Base-by-base conservation (phyloP, 2,329 filamentous ascomycete genomes). In the Aphanocladium album region DNA sequence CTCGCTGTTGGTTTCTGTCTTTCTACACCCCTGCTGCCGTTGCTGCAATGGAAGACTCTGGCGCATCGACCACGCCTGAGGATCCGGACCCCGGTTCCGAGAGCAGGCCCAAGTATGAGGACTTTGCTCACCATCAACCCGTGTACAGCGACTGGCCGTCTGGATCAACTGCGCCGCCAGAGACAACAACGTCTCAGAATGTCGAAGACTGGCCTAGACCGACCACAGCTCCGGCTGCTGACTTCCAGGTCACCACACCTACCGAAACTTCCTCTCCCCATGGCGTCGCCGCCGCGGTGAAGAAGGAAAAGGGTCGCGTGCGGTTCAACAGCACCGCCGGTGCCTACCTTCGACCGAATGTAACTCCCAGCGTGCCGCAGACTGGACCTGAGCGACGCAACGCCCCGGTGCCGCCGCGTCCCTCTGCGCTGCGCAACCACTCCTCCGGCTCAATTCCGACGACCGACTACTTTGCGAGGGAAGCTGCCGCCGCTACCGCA, bases 251-350 rank as follows among this genome's bases (percentile, higher is more conserved):
- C 43, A 41, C 50, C 21, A 5, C 46, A 17, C 23, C 46, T 23
- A 25, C 35, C 19, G 21, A 16, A 21, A 35, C 33, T 11, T 45
- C 47, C 19, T 54, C 60, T 19, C 52, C 46, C 19, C 21, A 61
- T 49, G 64, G 61, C 41, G 64, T 56, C 37, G 65, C 64, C 47
- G 64, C 64, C 37, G 65, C 66, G 47, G 49, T 66, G 33, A 77
- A 72, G 65, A 77, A 73, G 53, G 78, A 80, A 62, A 80, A 79
- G 64, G 77, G 75, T 2, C 75, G 79, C 30, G 79, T 80, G 30
- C 74, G 78, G 7, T 80, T 80, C 64, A 80, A 80, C 66, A 80
- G 77, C 69, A 76, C 72, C 60, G 75, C 77, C 30, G 75, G 66
- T 19, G 69, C 67, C 23, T 71, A 65, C 45, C 71, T 57, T 17